Evolutionary conservation across 352 stramenopile genomes (phyloP).

Genomic region (Thraustochytrium sp.): DNA sequence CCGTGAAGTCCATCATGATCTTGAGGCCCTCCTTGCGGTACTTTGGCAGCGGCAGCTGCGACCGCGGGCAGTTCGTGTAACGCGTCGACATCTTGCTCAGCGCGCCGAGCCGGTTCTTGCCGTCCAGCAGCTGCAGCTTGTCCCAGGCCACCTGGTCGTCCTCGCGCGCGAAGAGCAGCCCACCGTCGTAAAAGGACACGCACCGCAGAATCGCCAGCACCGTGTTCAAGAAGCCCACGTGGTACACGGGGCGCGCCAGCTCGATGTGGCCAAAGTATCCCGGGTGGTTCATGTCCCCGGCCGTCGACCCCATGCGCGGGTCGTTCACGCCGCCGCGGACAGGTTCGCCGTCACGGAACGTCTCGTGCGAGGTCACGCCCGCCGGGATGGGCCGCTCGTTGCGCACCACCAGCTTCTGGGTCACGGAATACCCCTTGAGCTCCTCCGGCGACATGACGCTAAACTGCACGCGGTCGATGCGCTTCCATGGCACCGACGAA

Average conservation of each 20-base stretch:
- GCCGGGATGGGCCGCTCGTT: constrained; percentile 43
- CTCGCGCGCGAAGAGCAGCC: constrained; percentile 84
- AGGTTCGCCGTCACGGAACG: constrained; percentile 70
- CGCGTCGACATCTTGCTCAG: constrained; percentile 88
- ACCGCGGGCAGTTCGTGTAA: constrained; percentile 66
- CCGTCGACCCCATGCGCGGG: constrained; percentile 90
- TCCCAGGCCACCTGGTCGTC: constrained; percentile 54
- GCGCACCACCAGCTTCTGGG: constrained; percentile 33
- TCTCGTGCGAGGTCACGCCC: neutral
- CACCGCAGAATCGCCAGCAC: constrained; percentile 70
- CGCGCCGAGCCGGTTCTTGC: constrained; percentile 79
- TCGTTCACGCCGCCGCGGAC: constrained; percentile 97
- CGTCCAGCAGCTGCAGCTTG: constrained; percentile 59
- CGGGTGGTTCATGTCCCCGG: constrained; percentile 92
- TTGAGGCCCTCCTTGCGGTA: constrained; percentile 82
- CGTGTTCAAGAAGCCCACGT: constrained; percentile 94
- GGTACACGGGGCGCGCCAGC: constrained; percentile 90
- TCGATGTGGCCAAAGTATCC: constrained; percentile 99
- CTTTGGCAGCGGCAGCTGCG: constrained; percentile 80
- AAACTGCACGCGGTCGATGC: constrained; percentile 97
- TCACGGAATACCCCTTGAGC: constrained; percentile 57
- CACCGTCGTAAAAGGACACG: constrained; percentile 95
- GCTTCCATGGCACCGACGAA: constrained; percentile 82
- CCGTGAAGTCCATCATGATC: constrained; percentile 45
- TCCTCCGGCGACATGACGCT: constrained; percentile 95